These are phyloP conservation scores for Gaultheria prostrata DNA, from an alignment of 148 eudicot species.

Conservation along the genomic window DNA sequence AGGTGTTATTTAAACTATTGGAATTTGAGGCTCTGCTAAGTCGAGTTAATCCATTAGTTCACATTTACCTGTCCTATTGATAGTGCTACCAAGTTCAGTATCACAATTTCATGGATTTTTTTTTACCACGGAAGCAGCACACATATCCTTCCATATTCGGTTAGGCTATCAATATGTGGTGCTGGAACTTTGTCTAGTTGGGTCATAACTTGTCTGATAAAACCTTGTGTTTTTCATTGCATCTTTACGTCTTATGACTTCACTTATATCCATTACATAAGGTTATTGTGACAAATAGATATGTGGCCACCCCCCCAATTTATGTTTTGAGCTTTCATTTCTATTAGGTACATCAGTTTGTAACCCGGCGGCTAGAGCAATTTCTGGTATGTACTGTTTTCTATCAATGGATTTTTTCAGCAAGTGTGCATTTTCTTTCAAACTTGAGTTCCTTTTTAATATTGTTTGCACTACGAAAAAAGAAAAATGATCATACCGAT, in stretches of 20 bases:
- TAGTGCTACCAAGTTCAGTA: not conserved
- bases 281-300: not conserved
- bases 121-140: not conserved
- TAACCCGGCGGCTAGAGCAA: conserved; percentile 90
- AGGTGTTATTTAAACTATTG: not conserved
- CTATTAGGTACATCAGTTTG: conserved; percentile 84
- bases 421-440: not conserved
- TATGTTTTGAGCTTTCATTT: conserved; percentile 6
- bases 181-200: not conserved
- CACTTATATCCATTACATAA: not conserved
- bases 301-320: not conserved
- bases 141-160: not conserved
- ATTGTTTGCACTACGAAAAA: not conserved
- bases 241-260: not conserved
- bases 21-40: not conserved
- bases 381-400: conserved; percentile 60
- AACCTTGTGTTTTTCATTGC: not conserved
- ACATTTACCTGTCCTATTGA: not conserved
- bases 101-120: not conserved
- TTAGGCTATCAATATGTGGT: not conserved
- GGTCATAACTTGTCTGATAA: not conserved
- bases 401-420: not conserved
- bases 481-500: not conserved
- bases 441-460: not conserved
- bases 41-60: not conserved